Conservation (phyloP, 768 basidiomycete species). For the Steccherinum ochraceum region DNA sequence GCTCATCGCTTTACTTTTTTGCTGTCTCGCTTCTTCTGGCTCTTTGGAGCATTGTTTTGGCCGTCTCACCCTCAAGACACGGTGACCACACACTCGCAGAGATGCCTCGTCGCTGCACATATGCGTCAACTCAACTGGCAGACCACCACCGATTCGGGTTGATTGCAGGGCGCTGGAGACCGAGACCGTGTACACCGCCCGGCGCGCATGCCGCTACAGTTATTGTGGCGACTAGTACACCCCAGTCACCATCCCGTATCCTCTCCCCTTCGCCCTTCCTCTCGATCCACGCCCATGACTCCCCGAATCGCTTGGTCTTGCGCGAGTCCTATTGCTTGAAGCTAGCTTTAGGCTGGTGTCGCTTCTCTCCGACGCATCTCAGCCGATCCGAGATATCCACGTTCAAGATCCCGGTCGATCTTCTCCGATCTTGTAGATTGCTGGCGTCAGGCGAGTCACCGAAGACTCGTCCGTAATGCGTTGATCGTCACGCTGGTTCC, state of each 20-base stretch:
- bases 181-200: constrained; percentile 28
- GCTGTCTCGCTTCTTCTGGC: constrained; percentile 11
- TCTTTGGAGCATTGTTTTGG: constrained; percentile 9
- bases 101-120: not conserved
- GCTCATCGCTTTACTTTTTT: constrained; percentile 29
- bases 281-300: constrained; percentile 10
- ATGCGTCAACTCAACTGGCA: not conserved
- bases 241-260: not conserved
- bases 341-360: constrained; percentile 30
- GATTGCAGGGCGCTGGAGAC: constrained; percentile 24
- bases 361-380: not conserved
- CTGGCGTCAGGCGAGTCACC: not conserved
- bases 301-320: constrained; percentile 12
- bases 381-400: constrained; percentile 26
- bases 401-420: not conserved
- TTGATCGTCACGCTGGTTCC: not conserved
- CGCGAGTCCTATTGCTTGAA: constrained; percentile 30
- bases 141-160: not conserved
- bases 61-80: not conserved
- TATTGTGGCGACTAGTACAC: not conserved
- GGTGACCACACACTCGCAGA: not conserved
- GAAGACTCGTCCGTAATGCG: not conserved
- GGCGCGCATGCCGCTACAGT: constrained; percentile 14
- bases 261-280: constrained; percentile 12
- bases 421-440: not conserved